A percentile compares a stretch with the other conserved stretches of the same genome.
phyloP scores from a whole-genome alignment of 2,329 filamentous ascomycete species.

The Cytospora mali region DNA sequence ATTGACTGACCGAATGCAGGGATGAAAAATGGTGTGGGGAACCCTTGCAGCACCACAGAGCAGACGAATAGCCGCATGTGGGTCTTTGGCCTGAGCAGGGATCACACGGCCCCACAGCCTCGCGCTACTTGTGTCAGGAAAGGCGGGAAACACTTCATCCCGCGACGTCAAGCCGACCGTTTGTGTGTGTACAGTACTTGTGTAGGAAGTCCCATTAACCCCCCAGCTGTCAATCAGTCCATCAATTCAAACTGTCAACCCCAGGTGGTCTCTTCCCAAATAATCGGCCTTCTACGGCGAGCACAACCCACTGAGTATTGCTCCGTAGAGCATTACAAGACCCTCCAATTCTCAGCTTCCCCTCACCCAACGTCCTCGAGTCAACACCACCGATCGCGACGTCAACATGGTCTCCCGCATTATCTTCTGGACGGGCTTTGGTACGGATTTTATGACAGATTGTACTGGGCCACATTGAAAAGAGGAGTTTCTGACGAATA shows the following conservation, averaged over 20 bases:
- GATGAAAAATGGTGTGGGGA: slow-evolving; percentile 19
- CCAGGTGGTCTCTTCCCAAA: neutral
- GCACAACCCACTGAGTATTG: slow-evolving; percentile 18
- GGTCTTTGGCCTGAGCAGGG: slow-evolving; percentile 4
- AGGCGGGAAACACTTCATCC: slow-evolving; percentile 27
- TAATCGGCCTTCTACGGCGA: slow-evolving; percentile 1
- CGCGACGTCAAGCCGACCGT: slow-evolving; percentile 21
- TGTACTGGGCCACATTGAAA: neutral
- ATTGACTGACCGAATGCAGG: slow-evolving; percentile 13
- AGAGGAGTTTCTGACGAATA: neutral
- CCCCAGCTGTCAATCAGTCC: slow-evolving; percentile 18
- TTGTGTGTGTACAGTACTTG: neutral
- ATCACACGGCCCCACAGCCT: slow-evolving; percentile 2
- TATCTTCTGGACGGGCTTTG: slow-evolving; percentile 89
- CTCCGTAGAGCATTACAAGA: slow-evolving; percentile 16
- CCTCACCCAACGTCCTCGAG: slow-evolving; percentile 19
- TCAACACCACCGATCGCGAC: slow-evolving; percentile 10
- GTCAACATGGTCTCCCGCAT: slow-evolving; percentile 63
- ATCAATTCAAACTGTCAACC: slow-evolving; percentile 13
- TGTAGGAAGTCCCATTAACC: slow-evolving; percentile 23
- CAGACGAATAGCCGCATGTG: slow-evolving; percentile 26
- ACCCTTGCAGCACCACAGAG: neutral
- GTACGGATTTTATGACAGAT: slow-evolving; percentile 54
- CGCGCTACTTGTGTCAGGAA: neutral
- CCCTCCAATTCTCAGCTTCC: slow-evolving; percentile 10